A percentile compares a stretch with the other conserved stretches of the same genome.
Conservation (phyloP, 768 basidiomycete species). For the Leucosporidium yakuticum region DNA sequence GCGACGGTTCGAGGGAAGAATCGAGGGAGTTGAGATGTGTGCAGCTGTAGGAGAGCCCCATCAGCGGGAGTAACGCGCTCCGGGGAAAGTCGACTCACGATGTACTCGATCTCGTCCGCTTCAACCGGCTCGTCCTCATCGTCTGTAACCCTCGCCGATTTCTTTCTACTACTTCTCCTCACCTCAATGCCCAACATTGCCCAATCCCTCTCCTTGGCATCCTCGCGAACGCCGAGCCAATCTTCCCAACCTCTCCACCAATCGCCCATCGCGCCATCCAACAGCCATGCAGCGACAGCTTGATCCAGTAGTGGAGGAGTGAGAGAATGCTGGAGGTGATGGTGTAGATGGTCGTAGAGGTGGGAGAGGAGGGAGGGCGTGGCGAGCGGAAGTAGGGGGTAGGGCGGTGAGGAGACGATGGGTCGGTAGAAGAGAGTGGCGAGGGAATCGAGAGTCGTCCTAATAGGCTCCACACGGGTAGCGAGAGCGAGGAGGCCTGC, state of each 20-base stretch:
- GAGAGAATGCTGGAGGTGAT: constrained; percentile 1
- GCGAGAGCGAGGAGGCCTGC: neutral
- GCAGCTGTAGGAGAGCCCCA: neutral
- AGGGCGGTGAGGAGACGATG: no score
- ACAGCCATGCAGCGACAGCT: neutral
- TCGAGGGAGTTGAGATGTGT: neutral
- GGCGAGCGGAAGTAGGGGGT: neutral
- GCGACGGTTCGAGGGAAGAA: neutral
- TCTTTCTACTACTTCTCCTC: neutral
- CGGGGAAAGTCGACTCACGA: neutral
- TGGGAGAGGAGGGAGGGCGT: neutral
- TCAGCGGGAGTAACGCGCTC: neutral
- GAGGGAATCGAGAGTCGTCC: neutral
- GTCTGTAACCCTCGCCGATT: neutral
- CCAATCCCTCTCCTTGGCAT: neutral
- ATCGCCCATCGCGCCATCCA: neutral
- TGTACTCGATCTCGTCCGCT: neutral
- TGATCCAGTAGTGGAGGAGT: neutral
- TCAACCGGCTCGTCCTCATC: neutral
- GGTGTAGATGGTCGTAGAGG: neutral
- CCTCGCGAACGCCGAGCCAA: neutral
- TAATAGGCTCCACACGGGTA: neutral
- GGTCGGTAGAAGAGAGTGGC: neutral
- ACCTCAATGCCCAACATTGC: constrained; percentile 1
- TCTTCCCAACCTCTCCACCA: constrained; percentile 2